phyloP scores from a whole-genome alignment of 768 basidiomycete species.

The Paxillus ammoniavirescens region DNA sequence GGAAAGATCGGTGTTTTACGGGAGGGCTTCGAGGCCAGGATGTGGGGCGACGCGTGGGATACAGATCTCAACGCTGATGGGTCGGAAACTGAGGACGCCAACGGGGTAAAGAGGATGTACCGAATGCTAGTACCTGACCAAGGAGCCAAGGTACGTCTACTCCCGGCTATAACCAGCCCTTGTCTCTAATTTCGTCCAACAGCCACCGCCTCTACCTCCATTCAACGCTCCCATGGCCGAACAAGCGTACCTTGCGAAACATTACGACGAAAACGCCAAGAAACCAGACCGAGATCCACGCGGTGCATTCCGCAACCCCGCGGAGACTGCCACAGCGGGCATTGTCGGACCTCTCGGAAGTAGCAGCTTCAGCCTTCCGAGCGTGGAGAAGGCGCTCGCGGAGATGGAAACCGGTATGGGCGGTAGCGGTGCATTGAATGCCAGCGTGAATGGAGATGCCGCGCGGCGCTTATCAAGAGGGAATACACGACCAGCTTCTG shows the following conservation, averaged over 20 bases:
- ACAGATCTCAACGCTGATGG: constrained; percentile 56
- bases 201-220: constrained; percentile 68
- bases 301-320: constrained; percentile 78
- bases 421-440: constrained; percentile 30
- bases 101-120: constrained; percentile 67
- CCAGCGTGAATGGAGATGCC: constrained; percentile 36
- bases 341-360: constrained; percentile 93
- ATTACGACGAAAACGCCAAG: constrained; percentile 90
- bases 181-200: constrained; percentile 1
- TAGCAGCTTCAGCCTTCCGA: constrained; percentile 81
- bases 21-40: constrained; percentile 86
- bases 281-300: constrained; percentile 90
- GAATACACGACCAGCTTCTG: constrained; percentile 30
- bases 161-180: no score
- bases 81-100: constrained; percentile 37
- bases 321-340: constrained; percentile 59
- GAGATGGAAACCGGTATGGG: constrained; percentile 77
- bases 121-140: constrained; percentile 71
- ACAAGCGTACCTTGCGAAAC: constrained; percentile 85
- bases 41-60: constrained; percentile 81
- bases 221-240: constrained; percentile 85
- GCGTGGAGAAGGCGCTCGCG: constrained; percentile 80
- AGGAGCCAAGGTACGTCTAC: constrained; percentile 58
- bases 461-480: constrained; percentile 33
- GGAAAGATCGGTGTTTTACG: constrained; percentile 89